Base-by-base conservation (phyloP, 768 basidiomycete species). In the Holtermannia corniformis region DNA sequence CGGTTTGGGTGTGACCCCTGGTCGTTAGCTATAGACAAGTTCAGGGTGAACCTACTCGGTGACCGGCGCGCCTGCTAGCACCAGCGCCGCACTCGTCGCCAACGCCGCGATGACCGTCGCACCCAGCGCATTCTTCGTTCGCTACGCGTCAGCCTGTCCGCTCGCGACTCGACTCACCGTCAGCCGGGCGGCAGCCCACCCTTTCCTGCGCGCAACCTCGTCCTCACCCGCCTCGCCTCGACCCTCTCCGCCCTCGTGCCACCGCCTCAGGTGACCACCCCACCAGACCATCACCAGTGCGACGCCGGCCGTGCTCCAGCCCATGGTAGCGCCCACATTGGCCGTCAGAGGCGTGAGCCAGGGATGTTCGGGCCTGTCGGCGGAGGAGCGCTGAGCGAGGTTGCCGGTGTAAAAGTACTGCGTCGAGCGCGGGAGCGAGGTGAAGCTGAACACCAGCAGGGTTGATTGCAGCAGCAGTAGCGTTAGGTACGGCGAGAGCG, bases 281-380 rank as follows among this genome's bases (percentile, higher is more conserved):
- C 86, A 90, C 82, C 83, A 86, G 10, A 74, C 72, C 61, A 84
- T 78, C 28, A 85, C 64, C 2, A 85, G 53, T 3, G 68, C 59
- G 1, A 78, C 76, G 0, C 86, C 87, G 0, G 72, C 56, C 47
- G 78, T 78, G 37, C 82, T 71, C 73, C 81, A 86, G 3, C 73
- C 52, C 50, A 85, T 68, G 0, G 86, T 86, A 32, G 71, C 65
- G 3, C 76, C 67, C 5, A 86, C 84, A 55, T 78, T 78, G 2
- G 73, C 62, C 0, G 87, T 88, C 56, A 90, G 67, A 1, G 79
- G 75, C 40, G 79, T 80, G 20, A 89, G 72, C 70, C 87, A 85
- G 1, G 78, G 78, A 55, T 82, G 80, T 62, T 87, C 85, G 11
- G 85, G 85, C 50, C 79, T 76, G 61, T 86, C 84, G 4, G 52